These are phyloP conservation scores for Wickerhamiella azyma DNA, from an alignment of 805 yeast species.

Conservation along the genomic window DNA sequence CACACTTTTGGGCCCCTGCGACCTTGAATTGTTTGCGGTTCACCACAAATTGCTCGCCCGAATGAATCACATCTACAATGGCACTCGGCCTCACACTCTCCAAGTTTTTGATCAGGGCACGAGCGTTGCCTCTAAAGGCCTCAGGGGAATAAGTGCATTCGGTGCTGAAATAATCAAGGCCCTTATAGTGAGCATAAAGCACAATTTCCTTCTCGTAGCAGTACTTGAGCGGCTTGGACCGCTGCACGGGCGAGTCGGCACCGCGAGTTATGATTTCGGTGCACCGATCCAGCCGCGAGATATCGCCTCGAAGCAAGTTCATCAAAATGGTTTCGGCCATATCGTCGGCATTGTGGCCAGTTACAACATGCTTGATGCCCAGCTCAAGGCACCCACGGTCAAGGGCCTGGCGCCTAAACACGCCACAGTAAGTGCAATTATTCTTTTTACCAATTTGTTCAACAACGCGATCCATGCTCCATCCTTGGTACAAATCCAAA, in stretches of 20 bases:
- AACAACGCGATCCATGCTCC: constrained; percentile 99
- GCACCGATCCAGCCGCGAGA: constrained; percentile 79
- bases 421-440: constrained; percentile 97
- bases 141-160: constrained; percentile 98
- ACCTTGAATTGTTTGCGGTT: constrained; percentile 13
- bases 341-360: constrained; percentile 99
- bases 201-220: constrained; percentile 96
- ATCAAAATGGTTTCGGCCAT: constrained; percentile 96
- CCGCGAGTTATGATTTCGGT: constrained; percentile 73
- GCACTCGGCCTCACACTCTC: constrained; percentile 87
- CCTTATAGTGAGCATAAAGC: constrained; percentile 89
- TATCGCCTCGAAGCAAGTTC: constrained; percentile 93
- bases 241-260: constrained; percentile 71
- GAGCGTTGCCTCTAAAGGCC: constrained; percentile 94
- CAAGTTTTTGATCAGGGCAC: constrained; percentile 77
- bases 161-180: constrained; percentile 88
- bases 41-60: constrained; percentile 49
- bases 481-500: constrained; percentile 67
- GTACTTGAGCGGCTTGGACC: constrained; percentile 93
- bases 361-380: constrained; percentile 79
- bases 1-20: constrained; percentile 38
- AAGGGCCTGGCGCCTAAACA: constrained; percentile 85
- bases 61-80: constrained; percentile 83
- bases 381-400: constrained; percentile 89
- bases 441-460: constrained; percentile 86